Evolutionary conservation across 441 rosid species (phyloP).

Genomic region (Corymbia citriodora): DNA sequence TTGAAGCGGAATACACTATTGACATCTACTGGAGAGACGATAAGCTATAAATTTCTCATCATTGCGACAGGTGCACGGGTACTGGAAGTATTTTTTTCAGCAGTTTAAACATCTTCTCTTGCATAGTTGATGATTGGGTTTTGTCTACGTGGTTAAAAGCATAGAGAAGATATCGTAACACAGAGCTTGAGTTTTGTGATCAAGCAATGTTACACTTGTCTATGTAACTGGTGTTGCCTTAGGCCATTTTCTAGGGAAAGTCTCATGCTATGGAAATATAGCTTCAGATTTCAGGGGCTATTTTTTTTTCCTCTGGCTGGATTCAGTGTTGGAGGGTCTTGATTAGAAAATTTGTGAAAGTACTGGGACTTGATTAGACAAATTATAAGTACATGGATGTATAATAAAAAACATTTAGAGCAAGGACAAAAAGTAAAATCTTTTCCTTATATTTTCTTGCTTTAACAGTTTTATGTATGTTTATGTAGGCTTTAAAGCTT

Average conservation of each 20-base stretch:
- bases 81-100: conserved; percentile 36
- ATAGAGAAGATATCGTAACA: background rate
- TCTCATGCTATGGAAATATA: background rate
- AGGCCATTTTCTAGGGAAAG: background rate
- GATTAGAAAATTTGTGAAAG: background rate
- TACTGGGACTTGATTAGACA: background rate
- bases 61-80: conserved; percentile 99
- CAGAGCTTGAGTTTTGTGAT: background rate
- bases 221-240: background rate
- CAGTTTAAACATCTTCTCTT: background rate
- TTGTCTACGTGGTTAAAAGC: background rate
- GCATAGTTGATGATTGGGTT: background rate
- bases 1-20: conserved; percentile 80
- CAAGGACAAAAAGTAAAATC: background rate
- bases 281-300: background rate
- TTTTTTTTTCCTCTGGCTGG: background rate
- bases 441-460: background rate
- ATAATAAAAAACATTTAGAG: background rate
- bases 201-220: background rate
- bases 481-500: conserved; percentile 73
- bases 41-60: conserved; percentile 82
- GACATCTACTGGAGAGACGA: conserved; percentile 91
- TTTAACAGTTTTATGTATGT: conserved; percentile 1
- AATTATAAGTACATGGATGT: background rate
- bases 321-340: background rate